phyloP scores from a whole-genome alignment of 192 early-diverging fungal species.

The Backusella morwellensis region DNA sequence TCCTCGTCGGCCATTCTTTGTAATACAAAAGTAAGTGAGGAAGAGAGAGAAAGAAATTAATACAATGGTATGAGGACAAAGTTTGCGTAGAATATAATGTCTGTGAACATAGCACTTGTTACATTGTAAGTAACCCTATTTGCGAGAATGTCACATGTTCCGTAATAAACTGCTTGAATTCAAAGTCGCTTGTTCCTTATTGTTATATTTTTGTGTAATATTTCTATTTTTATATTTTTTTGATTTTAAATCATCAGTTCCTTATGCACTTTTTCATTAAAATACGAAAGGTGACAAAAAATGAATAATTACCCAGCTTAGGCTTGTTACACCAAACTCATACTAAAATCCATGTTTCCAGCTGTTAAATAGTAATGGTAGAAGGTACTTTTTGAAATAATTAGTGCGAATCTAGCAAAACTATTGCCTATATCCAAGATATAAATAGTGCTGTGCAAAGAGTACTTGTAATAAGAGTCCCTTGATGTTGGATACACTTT shows the following conservation, averaged over 20 bases:
- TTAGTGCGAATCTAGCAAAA: neutral
- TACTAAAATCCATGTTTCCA: neutral
- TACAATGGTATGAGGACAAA: neutral
- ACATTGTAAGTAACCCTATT: conserved; percentile 2
- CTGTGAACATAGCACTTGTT: neutral
- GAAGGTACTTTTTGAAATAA: neutral
- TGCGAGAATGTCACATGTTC: conserved; percentile 6
- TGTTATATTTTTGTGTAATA: conserved; percentile 2
- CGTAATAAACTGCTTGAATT: neutral
- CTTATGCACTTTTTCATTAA: neutral
- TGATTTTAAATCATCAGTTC: neutral
- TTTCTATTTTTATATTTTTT: neutral
- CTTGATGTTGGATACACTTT: neutral
- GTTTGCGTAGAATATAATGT: neutral
- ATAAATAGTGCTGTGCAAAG: neutral
- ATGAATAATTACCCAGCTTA: neutral
- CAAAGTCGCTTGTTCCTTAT: neutral
- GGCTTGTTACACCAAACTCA: neutral
- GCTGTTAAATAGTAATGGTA: neutral
- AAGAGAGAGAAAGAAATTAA: neutral
- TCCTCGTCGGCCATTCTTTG: conserved; percentile 20
- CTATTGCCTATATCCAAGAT: neutral
- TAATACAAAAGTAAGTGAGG: neutral
- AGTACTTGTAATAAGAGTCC: neutral
- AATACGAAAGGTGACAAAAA: neutral